Percentiles rank a stretch among this genome's conserved stretches.
Conservation (phyloP, 148 eudicot species). For the Fagopyrum esculentum region DNA sequence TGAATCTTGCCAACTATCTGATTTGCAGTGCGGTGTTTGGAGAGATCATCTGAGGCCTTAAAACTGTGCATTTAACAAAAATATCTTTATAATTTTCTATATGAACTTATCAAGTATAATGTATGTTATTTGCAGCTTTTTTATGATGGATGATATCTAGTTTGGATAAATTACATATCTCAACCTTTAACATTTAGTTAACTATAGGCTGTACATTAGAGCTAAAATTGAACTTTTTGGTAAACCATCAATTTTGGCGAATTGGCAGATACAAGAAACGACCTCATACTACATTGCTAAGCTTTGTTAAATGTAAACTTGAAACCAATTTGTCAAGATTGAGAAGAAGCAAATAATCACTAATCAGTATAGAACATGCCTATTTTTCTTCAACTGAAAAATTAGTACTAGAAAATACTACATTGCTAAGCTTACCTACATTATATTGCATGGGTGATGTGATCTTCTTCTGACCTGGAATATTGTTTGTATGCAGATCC, state of each 20-base stretch:
- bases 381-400: background rate
- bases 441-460: background rate
- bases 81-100: background rate
- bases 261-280: background rate
- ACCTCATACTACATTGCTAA: background rate
- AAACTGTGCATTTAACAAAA: background rate
- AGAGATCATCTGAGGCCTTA: background rate
- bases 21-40: background rate
- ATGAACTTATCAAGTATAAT: background rate
- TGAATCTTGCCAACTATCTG: background rate
- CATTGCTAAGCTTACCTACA: background rate
- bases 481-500: slow-evolving; percentile 55
- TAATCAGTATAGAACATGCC: background rate
- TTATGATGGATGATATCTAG: background rate
- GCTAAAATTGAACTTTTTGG: background rate
- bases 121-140: background rate
- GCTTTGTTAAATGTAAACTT: background rate
- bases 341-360: background rate
- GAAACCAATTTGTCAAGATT: background rate
- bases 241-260: background rate
- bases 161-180: background rate
- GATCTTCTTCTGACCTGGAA: background rate
- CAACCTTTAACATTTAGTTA: background rate
- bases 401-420: background rate
- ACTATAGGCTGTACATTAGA: background rate